A percentile compares a stretch with the other conserved stretches of the same genome.
These are phyloP conservation scores for Nannochloris sp. DNA, from an alignment of 139 green algal genomes.

Conservation along the genomic window DNA sequence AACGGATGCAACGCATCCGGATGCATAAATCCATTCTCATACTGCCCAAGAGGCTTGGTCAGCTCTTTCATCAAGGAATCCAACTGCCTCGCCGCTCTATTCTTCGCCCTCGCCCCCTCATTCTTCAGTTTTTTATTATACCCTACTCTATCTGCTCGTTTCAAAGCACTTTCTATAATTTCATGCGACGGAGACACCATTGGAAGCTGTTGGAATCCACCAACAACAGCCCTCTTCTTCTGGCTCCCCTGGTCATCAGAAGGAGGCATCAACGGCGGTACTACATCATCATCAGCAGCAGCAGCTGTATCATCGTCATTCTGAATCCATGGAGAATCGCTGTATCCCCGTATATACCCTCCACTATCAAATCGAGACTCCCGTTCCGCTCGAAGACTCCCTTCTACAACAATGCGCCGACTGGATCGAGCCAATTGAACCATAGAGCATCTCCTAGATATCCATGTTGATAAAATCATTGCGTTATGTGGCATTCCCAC, in stretches of 20 bases:
- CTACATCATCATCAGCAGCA: too few relatives aligned
- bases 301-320: too few relatives aligned
- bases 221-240: conserved; percentile 1
- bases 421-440: too few relatives aligned
- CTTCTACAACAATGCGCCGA: too few relatives aligned
- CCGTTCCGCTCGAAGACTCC: too few relatives aligned
- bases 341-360: too few relatives aligned
- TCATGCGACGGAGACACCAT: conserved; percentile 53
- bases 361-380: too few relatives aligned
- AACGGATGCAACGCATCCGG: conserved; percentile 72
- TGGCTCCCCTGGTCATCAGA: not conserved
- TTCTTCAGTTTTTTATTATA: conserved; percentile 54
- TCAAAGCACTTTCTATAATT: conserved; percentile 50
- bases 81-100: conserved; percentile 53
- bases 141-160: conserved; percentile 32
- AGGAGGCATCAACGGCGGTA: not conserved
- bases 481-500: too few relatives aligned
- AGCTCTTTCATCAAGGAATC: conserved; percentile 68
- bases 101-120: conserved; percentile 59
- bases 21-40: conserved; percentile 61
- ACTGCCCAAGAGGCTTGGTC: conserved; percentile 31
- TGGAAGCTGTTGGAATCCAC: conserved; percentile 46
- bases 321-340: too few relatives aligned
- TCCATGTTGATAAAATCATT: too few relatives aligned
- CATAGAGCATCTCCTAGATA: too few relatives aligned